Evolutionary conservation across 106 monocot species (phyloP).

Genomic region (Acorus calamus): DNA sequence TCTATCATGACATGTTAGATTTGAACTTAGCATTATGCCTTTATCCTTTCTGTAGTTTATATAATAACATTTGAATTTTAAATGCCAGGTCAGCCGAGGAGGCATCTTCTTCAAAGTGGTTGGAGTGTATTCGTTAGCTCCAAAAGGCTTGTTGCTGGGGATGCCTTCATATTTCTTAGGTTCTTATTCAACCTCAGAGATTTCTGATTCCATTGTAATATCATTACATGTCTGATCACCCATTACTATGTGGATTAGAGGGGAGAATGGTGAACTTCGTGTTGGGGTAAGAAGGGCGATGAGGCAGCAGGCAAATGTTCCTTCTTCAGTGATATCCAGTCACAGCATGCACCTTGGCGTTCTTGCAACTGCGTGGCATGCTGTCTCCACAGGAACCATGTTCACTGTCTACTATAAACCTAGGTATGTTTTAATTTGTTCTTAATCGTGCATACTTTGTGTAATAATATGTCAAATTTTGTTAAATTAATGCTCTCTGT

Average conservation of each 20-base stretch:
- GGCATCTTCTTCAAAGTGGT: conserved; percentile 91
- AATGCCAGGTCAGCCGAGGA: conserved; percentile 70
- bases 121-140: conserved; percentile 99
- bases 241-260: conserved; percentile 26
- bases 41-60: background rate
- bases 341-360: conserved; percentile 92
- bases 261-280: conserved; percentile 73
- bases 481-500: background rate
- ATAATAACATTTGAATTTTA: background rate
- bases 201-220: no score
- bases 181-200: background rate
- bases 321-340: conserved; percentile 91
- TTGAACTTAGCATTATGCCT: no score
- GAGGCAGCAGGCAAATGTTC: conserved; percentile 70
- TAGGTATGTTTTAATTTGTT: conserved; percentile 28
- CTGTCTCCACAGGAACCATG: conserved; percentile 75
- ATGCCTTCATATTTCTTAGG: conserved; percentile 97
- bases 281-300: conserved; percentile 91
- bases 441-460: no score
- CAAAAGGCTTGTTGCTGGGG: conserved; percentile 92
- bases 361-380: conserved; percentile 97
- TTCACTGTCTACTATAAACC: conserved; percentile 98
- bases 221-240: no score
- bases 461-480: no score
- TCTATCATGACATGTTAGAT: no score